Evolutionary conservation across 441 rosid genomes (phyloP).

Genomic region (Arabidopsis hybrid): DNA sequence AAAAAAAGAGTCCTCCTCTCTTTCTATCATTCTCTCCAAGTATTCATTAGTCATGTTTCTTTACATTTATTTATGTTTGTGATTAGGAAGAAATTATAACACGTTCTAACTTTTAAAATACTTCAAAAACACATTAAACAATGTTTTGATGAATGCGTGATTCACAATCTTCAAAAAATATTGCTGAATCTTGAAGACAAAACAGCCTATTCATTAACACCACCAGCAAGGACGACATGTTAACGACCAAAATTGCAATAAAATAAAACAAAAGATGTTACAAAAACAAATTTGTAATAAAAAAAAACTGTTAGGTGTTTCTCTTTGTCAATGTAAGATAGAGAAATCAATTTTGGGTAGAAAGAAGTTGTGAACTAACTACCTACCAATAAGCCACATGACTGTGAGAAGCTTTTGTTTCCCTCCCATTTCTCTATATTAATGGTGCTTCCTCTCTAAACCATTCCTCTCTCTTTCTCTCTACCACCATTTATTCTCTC

Average conservation of each 20-base stretch:
- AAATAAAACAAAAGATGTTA: too few relatives aligned
- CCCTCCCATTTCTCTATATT: constrained; percentile 37
- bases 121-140: not conserved
- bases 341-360: constrained; percentile 16
- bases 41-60: not conserved
- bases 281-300: not conserved
- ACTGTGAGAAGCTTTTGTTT: constrained; percentile 5
- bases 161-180: not conserved
- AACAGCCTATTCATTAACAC: not conserved
- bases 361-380: constrained; percentile 40
- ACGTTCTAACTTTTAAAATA: not conserved
- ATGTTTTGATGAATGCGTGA: not conserved
- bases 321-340: not conserved
- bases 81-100: too few relatives aligned
- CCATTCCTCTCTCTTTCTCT: not conserved
- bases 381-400: constrained; percentile 37
- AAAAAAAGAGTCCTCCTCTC: not conserved
- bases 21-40: not conserved
- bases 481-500: constrained; percentile 11
- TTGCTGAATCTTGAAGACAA: constrained; percentile 43
- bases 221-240: constrained; percentile 31
- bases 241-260: constrained; percentile 7
- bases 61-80: not conserved
- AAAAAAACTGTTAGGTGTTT: constrained; percentile 3
- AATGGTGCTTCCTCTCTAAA: constrained; percentile 23